Evolutionary conservation across 2,329 filamentous ascomycete species (phyloP).

Genomic region (Fusarium sublunatum): DNA sequence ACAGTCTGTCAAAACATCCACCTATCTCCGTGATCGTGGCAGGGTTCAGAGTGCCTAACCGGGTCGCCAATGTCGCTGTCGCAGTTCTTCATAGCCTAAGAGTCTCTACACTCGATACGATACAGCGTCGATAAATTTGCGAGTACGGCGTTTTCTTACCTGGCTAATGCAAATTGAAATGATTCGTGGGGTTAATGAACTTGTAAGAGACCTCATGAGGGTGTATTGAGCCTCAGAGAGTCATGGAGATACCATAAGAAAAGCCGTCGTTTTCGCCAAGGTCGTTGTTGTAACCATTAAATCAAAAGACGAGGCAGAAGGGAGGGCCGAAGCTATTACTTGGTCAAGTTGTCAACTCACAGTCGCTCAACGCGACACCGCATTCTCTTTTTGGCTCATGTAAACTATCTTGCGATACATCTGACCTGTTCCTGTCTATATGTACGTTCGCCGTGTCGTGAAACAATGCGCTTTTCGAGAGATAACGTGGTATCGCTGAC

Average conservation of each 20-base stretch:
- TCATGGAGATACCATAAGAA: neutral
- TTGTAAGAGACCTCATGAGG: neutral
- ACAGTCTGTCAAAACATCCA: neutral
- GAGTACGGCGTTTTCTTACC: neutral
- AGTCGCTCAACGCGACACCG: slow-evolving; percentile 25
- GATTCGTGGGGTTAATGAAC: neutral
- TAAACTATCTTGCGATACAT: slow-evolving; percentile 35
- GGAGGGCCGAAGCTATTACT: slow-evolving; percentile 34
- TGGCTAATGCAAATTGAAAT: neutral
- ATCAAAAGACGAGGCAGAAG: slow-evolving; percentile 32
- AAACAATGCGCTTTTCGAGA: slow-evolving; percentile 22
- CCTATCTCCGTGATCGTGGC: slow-evolving; percentile 1
- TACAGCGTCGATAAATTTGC: neutral
- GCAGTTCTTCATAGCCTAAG: too few species aligned
- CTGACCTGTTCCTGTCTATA: slow-evolving; percentile 36
- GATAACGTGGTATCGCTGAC: slow-evolving; percentile 16
- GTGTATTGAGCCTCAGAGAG: neutral
- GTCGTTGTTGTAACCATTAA: slow-evolving; percentile 15
- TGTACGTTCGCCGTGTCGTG: slow-evolving; percentile 23
- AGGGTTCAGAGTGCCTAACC: neutral
- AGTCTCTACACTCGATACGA: too few species aligned
- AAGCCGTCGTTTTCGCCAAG: neutral
- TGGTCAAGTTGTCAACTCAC: slow-evolving; percentile 30
- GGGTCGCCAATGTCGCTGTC: neutral
- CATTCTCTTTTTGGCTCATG: slow-evolving; percentile 33